Base-by-base conservation (phyloP, 768 basidiomycete species). In the Boletus tylopilopsis region DNA sequence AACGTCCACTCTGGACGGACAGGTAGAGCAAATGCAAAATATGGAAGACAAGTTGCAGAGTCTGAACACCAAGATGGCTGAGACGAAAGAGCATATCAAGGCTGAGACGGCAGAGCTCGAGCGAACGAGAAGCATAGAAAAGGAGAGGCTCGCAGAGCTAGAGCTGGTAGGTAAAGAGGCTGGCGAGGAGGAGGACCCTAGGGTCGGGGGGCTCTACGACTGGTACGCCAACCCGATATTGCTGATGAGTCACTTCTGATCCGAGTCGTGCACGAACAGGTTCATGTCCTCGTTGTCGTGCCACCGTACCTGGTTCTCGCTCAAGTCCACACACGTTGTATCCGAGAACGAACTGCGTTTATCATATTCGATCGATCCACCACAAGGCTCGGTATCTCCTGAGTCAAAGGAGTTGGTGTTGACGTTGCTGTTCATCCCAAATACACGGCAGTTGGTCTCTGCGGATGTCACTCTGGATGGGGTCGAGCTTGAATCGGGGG, bases 311-410 rank as follows among this genome's bases (percentile, higher is more conserved):
- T 68, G 90, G 13, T 71, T 80, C 37, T 77, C 77, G 37, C 76
- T 93, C 54, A 71, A 78, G 46, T 78, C 81, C 10, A 79, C 78
- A 5, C 73, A 79, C 24, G 71, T 77, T 1, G 76, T 75, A 23
- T 82, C 89, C 2, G 87, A 90, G 50, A 90, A 91, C 66, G 88
- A 91, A 62, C 73, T 92, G 23, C 78, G 80, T 24, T 72, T 94
- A 37, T 79, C 78, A 9, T 94, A 93, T 64, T 66, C 60, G 39
- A 60, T 88, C 44, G 63, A 71, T 33, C 58, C 59, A 19, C 63
- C 67, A 11, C 54, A 56, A 2, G 45, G 49, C 23, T 63, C 62
- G n/a, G 57, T 61, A 9, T 58, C 62, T 13, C n/a, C 34, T 32
- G 24, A 48, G 19, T 61, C 69, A 3, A 67, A 59, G 12, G 68